phyloP scores from a whole-genome alignment of 805 yeast species.

The Ogataea henricii region DNA sequence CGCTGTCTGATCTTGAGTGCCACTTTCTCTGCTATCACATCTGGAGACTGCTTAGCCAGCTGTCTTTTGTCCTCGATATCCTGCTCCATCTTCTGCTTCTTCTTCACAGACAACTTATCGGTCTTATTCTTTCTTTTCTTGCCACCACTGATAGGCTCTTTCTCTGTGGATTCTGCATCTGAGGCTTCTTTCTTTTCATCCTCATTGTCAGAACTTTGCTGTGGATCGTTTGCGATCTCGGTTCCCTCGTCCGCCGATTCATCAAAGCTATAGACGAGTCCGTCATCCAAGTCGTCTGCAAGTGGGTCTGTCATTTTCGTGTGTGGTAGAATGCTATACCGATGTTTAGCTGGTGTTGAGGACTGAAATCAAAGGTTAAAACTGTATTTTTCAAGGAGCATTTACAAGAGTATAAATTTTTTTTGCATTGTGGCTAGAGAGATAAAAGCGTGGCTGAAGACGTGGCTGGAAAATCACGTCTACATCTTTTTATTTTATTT shows the following conservation, averaged over 20 bases:
- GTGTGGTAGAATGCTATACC: background rate
- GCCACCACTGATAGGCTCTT: conserved; percentile 5
- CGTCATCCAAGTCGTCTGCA: conserved; percentile 46
- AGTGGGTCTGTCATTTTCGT: conserved; percentile 15
- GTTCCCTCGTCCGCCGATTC: conserved; percentile 38
- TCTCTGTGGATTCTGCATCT: conserved; percentile 17
- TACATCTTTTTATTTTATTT: background rate
- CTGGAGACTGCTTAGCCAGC: conserved; percentile 57
- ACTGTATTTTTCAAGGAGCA: background rate
- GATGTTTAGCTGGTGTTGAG: too few relatives aligned
- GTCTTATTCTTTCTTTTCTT: conserved; percentile 32
- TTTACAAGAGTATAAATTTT: background rate
- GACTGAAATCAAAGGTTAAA: too few relatives aligned
- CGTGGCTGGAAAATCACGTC: background rate
- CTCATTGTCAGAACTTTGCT: background rate
- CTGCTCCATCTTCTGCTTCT: conserved; percentile 64
- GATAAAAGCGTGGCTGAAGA: background rate
- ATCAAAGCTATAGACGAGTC: conserved; percentile 50
- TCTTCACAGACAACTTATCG: conserved; percentile 61
- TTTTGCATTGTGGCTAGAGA: conserved; percentile 2
- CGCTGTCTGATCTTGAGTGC: conserved; percentile 59
- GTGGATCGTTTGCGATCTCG: background rate
- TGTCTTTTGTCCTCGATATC: conserved; percentile 59
- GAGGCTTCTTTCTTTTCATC: conserved; percentile 24
- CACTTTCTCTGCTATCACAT: conserved; percentile 65